Evolutionary conservation across 2,329 filamentous ascomycete genomes (phyloP).

Genomic region (Phialocephala sp.): DNA sequence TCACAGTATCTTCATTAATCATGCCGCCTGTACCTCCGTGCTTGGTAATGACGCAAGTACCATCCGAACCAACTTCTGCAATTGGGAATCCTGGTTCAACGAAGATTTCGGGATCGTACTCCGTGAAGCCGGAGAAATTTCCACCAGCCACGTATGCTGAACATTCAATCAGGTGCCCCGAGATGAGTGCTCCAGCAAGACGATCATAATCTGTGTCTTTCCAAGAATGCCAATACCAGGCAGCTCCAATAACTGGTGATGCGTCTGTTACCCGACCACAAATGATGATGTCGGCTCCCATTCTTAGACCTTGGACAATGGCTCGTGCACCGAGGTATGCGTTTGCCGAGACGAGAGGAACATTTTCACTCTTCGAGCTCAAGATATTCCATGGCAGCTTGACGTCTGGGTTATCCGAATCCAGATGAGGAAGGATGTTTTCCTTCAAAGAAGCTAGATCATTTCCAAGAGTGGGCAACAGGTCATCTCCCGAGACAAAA

Average conservation of each 20-base stretch:
- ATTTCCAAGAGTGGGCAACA: slow-evolving; percentile 50
- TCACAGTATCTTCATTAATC: slow-evolving; percentile 55
- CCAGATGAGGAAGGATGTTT: slow-evolving; percentile 47
- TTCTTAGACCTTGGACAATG: slow-evolving; percentile 45
- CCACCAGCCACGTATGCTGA: slow-evolving; percentile 35
- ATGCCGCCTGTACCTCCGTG: slow-evolving; percentile 48
- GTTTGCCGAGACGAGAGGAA: slow-evolving; percentile 41
- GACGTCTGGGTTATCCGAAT: slow-evolving; percentile 48
- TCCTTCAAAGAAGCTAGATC: slow-evolving; percentile 47
- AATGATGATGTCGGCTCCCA: slow-evolving; percentile 51
- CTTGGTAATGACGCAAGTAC: slow-evolving; percentile 51
- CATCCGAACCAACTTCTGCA: slow-evolving; percentile 49
- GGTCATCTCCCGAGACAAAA: slow-evolving; percentile 52
- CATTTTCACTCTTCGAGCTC: slow-evolving; percentile 29
- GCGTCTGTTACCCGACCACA: slow-evolving; percentile 52
- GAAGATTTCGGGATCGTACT: slow-evolving; percentile 45
- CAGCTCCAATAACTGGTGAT: slow-evolving; percentile 49
- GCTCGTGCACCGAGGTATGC: slow-evolving; percentile 55
- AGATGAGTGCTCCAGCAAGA: slow-evolving; percentile 46
- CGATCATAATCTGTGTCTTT: slow-evolving; percentile 44
- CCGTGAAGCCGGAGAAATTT: slow-evolving; percentile 39
- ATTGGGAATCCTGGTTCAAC: slow-evolving; percentile 53
- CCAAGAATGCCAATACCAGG: slow-evolving; percentile 53
- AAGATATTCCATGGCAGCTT: slow-evolving; percentile 42
- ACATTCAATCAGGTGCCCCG: slow-evolving; percentile 43